Conservation (phyloP, 768 basidiomycete species). For the Lentinula sp. region DNA sequence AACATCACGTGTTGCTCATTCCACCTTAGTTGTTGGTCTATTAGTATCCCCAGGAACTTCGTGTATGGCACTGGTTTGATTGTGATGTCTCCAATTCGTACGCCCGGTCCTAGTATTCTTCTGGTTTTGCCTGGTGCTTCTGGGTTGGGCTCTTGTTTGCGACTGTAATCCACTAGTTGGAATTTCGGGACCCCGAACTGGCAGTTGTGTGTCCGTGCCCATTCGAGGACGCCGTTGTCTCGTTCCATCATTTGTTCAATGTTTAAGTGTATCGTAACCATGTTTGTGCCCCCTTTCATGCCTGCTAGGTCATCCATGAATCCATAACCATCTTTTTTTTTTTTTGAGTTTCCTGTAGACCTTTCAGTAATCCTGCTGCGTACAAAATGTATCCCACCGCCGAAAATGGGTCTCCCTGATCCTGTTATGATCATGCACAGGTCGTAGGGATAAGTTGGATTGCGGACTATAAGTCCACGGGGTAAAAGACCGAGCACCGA, state of each 20-base stretch:
- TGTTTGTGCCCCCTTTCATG: slow-evolving; percentile 4
- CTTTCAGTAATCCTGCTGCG: slow-evolving; percentile 6
- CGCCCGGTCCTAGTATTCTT: not conserved
- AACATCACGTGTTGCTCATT: slow-evolving; percentile 5
- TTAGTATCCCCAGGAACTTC: not conserved
- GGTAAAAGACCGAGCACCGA: no score
- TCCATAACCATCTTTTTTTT: slow-evolving; percentile 3
- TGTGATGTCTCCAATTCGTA: not conserved
- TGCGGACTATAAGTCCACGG: no score
- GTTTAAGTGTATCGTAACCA: slow-evolving; percentile 1
- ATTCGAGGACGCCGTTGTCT: not conserved
- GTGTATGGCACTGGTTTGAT: slow-evolving; percentile 1
- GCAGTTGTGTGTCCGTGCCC: not conserved
- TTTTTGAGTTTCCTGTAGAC: slow-evolving; percentile 11
- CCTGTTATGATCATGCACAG: not conserved
- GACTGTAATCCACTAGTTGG: not conserved
- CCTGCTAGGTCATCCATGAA: slow-evolving; percentile 15
- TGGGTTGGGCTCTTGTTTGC: not conserved
- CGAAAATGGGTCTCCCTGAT: slow-evolving; percentile 21
- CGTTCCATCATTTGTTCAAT: slow-evolving; percentile 12
- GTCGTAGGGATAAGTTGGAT: no score
- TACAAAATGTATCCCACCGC: slow-evolving; percentile 19
- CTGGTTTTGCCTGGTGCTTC: not conserved
- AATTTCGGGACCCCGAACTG: not conserved
- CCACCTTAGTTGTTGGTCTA: slow-evolving; percentile 5